Evolutionary conservation across 1,284 basidiomycete species (phyloP).

Genomic region (Trichosporon faecale): DNA sequence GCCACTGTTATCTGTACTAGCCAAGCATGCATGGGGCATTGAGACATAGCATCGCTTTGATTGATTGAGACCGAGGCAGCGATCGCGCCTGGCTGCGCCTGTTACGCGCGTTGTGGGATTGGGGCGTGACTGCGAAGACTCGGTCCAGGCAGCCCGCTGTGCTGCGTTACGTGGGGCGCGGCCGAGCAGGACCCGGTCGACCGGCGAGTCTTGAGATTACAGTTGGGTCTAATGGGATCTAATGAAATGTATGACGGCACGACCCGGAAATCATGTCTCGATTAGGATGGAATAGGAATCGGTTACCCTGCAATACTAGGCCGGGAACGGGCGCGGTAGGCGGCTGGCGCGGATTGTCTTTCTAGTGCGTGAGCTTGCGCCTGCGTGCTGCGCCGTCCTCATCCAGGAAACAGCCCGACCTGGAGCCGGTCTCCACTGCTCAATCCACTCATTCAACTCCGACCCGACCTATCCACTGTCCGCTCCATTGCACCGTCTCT

Average conservation of each 20-base stretch:
- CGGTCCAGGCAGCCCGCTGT: neutral
- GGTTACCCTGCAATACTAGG: neutral
- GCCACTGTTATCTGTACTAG: neutral
- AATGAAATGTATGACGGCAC: neutral
- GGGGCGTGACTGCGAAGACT: neutral
- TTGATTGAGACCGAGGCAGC: neutral
- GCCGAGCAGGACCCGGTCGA: neutral
- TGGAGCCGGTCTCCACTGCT: neutral
- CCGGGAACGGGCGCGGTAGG: neutral
- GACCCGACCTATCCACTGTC: neutral
- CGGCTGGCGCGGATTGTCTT: neutral
- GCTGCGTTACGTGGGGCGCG: neutral
- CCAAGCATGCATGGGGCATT: conserved; percentile 3
- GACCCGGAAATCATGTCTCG: neutral
- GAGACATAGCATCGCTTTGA: neutral
- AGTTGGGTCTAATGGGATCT: neutral
- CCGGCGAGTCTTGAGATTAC: neutral
- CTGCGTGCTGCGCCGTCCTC: neutral
- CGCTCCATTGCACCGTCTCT: neutral
- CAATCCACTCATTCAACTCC: neutral
- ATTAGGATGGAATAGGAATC: neutral
- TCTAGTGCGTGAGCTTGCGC: neutral
- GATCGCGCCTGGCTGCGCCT: neutral
- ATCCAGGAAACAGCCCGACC: neutral
- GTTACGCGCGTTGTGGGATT: neutral